Base-by-base conservation (phyloP, 208 protist species). In the Acanthamoeba sp. region DNA sequence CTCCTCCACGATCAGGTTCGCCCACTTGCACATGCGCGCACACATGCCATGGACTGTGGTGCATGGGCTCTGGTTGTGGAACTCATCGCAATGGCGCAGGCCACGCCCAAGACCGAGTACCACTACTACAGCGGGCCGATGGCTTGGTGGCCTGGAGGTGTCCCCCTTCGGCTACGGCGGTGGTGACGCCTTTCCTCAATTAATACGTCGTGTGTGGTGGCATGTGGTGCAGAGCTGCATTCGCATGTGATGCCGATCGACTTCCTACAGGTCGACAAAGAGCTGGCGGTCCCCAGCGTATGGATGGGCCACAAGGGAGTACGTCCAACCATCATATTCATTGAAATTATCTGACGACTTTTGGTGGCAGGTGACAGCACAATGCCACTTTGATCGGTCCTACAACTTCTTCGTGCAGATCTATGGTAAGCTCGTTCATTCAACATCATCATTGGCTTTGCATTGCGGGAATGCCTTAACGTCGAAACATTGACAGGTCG, bases 241-340 rank as follows among this genome's bases (percentile, higher is more conserved):
- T 22, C 20, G 29, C 42, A 87, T 22, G 78, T 87, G 48, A 57
- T 59, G 20, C 78, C 78, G 1, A 48, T 87, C 34, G 24, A 87
- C 42, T 57, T 87, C 38, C 78, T 87, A 1, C 38, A 29, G 12
- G n/a, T 87, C 32, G 78, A 87, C 42, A 48, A 55, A 22, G 42
- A 87, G 48, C 38, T 87, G n/a, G 38, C 78, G 6, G 78, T 87
- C 7, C 14, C 78, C 78, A 87, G 48, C 48, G 78, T 87, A 22
- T 87, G 78, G 78, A 87, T 87, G 78, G n/a, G 78, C 78, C 78
- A 87, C 48, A 36, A 48, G 27, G 78, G 78, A 6, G 66, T 76
- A 6, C 66, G 66, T 76, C 9, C 45, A 14, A 6, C 45, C 18
- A 7, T 50, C 14, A 55, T 55, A 16, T 16, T 55, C 48, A n/a